These are phyloP conservation scores for Talaromyces islandicus DNA, from an alignment of 2,329 filamentous ascomycete species.

Conservation along the genomic window DNA sequence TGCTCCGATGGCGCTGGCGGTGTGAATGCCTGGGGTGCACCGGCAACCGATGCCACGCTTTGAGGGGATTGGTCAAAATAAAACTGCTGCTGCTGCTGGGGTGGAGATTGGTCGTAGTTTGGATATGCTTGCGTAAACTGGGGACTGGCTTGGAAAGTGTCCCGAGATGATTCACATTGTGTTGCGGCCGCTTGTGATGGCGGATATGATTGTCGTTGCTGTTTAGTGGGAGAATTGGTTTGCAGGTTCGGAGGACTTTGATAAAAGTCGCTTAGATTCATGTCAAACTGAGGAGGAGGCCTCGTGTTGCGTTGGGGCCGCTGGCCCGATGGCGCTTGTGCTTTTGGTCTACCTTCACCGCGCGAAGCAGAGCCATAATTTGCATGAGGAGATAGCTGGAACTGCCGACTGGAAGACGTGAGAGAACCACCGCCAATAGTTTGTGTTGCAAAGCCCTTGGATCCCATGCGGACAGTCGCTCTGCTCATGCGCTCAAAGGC, in stretches of 20 bases:
- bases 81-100: constrained; percentile 21
- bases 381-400: not conserved
- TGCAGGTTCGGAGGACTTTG: constrained; percentile 18
- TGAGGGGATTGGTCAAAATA: constrained; percentile 29
- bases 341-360: constrained; percentile 11
- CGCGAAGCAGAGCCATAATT: not conserved
- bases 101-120: constrained; percentile 32
- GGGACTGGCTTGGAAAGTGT: constrained; percentile 21
- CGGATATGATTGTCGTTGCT: constrained; percentile 12
- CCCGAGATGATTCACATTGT: constrained; percentile 17
- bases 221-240: constrained; percentile 21
- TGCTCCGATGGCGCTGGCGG: constrained; percentile 15
- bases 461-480: constrained; percentile 91
- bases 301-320: constrained; percentile 33
- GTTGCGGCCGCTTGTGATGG: not conserved
- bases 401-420: constrained; percentile 4
- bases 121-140: constrained; percentile 28
- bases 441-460: constrained; percentile 66
- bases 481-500: constrained; percentile 94
- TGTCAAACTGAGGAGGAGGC: constrained; percentile 53
- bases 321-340: constrained; percentile 17
- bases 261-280: constrained; percentile 48
- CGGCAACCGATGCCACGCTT: constrained; percentile 24
- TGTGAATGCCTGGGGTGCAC: constrained; percentile 20
- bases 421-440: constrained; percentile 22